Percentiles rank a stretch among this genome's conserved stretches.
phyloP scores from a whole-genome alignment of 176 grass and related monocot genomes.

The Zea luxurians region DNA sequence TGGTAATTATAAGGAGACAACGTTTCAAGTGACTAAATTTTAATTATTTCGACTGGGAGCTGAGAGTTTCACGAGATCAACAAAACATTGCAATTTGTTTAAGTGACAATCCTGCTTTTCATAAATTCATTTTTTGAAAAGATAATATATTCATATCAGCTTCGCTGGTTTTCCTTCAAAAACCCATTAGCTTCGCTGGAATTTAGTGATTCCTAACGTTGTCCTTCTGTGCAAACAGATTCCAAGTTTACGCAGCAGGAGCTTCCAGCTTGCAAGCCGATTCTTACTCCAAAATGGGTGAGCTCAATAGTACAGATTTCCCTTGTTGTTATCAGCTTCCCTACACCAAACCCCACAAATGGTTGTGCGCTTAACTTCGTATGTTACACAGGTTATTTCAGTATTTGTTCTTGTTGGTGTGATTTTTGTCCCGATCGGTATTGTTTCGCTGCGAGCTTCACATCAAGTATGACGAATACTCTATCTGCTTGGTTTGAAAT shows the following conservation, averaged over 20 bases:
- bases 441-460: constrained; percentile 69
- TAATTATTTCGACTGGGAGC: background rate
- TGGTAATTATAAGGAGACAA: too few relatives aligned
- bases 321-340: background rate
- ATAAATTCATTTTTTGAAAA: background rate
- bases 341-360: constrained; percentile 19
- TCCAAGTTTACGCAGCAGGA: constrained; percentile 99
- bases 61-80: background rate
- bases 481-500: background rate
- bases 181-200: constrained; percentile 1
- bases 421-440: constrained; percentile 85
- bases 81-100: constrained; percentile 6
- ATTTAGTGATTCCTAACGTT: background rate
- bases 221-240: constrained; percentile 47
- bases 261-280: constrained; percentile 96
- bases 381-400: constrained; percentile 60
- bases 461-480: constrained; percentile 49
- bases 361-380: constrained; percentile 21
- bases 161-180: background rate
- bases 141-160: background rate
- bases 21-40: too few relatives aligned
- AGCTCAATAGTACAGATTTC: background rate
- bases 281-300: constrained; percentile 98
- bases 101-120: background rate
- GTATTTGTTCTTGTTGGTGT: constrained; percentile 70